Conservation (phyloP, 768 basidiomycete genomes). For the Paxillus ammoniavirescens region DNA sequence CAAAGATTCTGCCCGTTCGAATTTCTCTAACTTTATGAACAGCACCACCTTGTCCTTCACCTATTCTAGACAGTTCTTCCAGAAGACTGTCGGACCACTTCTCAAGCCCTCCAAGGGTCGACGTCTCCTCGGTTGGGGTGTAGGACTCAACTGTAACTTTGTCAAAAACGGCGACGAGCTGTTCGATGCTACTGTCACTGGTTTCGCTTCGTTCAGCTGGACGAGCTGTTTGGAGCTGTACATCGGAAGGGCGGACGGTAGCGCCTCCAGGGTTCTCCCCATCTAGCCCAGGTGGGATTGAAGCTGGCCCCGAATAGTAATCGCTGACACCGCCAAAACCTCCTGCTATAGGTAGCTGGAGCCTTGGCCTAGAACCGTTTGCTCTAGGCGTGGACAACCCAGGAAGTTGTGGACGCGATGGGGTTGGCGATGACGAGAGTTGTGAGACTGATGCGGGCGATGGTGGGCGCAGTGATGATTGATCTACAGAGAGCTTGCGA, state of each 20-base stretch:
- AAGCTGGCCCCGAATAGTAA: slow-evolving; percentile 32
- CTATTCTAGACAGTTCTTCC: slow-evolving; percentile 75
- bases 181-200: slow-evolving; percentile 36
- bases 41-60: slow-evolving; percentile 95
- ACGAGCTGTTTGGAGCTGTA: slow-evolving; percentile 34
- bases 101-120: slow-evolving; percentile 21
- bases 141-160: slow-evolving; percentile 31
- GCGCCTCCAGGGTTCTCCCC: slow-evolving; percentile 38
- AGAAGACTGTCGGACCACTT: slow-evolving; percentile 70
- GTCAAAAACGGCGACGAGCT: slow-evolving; percentile 32
- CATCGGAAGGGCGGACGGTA: slow-evolving; percentile 40
- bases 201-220: slow-evolving; percentile 24
- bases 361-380: slow-evolving; percentile 33
- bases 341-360: slow-evolving; percentile 34
- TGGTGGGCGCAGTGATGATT: slow-evolving; percentile 24
- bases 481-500: slow-evolving; percentile 36
- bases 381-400: slow-evolving; percentile 16
- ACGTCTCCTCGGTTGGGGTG: slow-evolving; percentile 36
- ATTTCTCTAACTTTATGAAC: slow-evolving; percentile 91
- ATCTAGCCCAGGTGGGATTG: slow-evolving; percentile 33
- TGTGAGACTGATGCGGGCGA: slow-evolving; percentile 26
- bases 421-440: slow-evolving; percentile 29
- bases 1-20: slow-evolving; percentile 78
- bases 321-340: slow-evolving; percentile 21
- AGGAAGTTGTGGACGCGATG: slow-evolving; percentile 31